phyloP scores from a whole-genome alignment of 2,329 filamentous ascomycete genomes.

The Epichloe aotearoae region DNA sequence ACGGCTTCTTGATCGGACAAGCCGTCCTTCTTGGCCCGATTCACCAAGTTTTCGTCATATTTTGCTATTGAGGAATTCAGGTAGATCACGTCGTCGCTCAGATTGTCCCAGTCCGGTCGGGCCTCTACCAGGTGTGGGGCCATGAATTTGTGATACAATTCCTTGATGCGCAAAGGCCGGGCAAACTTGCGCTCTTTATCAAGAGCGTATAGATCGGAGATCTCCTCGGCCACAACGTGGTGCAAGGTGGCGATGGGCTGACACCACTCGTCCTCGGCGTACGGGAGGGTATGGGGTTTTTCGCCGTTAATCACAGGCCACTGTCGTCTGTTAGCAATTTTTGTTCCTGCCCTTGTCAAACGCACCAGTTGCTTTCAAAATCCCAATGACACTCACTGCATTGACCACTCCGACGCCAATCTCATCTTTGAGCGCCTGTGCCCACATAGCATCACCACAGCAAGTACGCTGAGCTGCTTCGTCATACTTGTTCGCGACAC shows the following conservation, averaged over 20 bases:
- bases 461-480: constrained; percentile 25
- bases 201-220: constrained; percentile 37
- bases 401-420: constrained; percentile 27
- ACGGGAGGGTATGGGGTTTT: constrained; percentile 38
- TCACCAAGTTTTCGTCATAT: constrained; percentile 19
- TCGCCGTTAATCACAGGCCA: constrained; percentile 44
- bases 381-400: constrained; percentile 20
- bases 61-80: constrained; percentile 18
- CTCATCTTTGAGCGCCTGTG: constrained; percentile 29
- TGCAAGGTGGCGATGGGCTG: constrained; percentile 44
- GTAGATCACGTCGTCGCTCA: constrained; percentile 31
- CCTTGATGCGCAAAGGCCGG: constrained; percentile 27
- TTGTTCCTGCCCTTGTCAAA: neutral
- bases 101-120: constrained; percentile 40
- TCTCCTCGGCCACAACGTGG: constrained; percentile 36
- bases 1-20: constrained; percentile 24
- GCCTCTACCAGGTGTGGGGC: constrained; percentile 22
- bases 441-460: constrained; percentile 40
- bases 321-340: constrained; percentile 12
- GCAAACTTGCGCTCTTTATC: constrained; percentile 27
- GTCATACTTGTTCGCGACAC: constrained; percentile 35
- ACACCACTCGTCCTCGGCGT: constrained; percentile 36
- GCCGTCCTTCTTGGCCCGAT: constrained; percentile 19
- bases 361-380: neutral
- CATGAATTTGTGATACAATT: constrained; percentile 35